Base-by-base conservation (phyloP, 2,329 filamentous ascomycete species). In the Penicillium griseofulvum region DNA sequence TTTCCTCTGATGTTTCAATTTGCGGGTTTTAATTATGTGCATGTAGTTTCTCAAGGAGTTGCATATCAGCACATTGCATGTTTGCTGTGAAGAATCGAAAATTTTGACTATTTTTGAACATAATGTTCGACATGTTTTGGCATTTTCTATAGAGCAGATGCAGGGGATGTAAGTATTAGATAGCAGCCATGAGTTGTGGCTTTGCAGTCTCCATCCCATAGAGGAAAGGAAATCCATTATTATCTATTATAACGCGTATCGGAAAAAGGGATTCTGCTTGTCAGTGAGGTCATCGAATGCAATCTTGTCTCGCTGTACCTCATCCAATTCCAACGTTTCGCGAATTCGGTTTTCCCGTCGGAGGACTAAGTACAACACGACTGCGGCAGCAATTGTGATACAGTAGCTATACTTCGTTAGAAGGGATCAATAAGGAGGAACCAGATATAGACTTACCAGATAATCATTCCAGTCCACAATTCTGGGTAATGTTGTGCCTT, bases 261-360 rank as follows among this genome's bases (percentile, higher is more conserved):
- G 76, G 62, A 89, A 89, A 65, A 86, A 86, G 1, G 80, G 79
- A 61, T 89, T 89, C 70, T 89, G 77, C 68, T 83, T 84, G 61
- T 89, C 87, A 0, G 87, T 89, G 59, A 88, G 70, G 66, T 89
- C 86, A 51, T 83, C 79, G 56, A 89, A 90, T 0, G 86, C 86
- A 49, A 87, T 65, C 60, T 83, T 83, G 44, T 83, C 87, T 49
- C 84, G 77, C 63, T 89, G 86, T 14, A 74, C 69, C 58, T 88
- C 83, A 60, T 88, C 80, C 7, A 83, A 63, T 0, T 79, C 70
- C 7, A 84, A 60, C 2, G 55, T 57, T 19, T 78, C 78, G 45
- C 83, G 78, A 44, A 72, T 75, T 61, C 68, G 78, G 60, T 90
- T 90, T 54, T 86, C 88, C 4, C 73, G 71, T 54, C 74, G 72